Base-by-base conservation (phyloP, 179 eudicot genomes). In the Sideroxylon spinosum region DNA sequence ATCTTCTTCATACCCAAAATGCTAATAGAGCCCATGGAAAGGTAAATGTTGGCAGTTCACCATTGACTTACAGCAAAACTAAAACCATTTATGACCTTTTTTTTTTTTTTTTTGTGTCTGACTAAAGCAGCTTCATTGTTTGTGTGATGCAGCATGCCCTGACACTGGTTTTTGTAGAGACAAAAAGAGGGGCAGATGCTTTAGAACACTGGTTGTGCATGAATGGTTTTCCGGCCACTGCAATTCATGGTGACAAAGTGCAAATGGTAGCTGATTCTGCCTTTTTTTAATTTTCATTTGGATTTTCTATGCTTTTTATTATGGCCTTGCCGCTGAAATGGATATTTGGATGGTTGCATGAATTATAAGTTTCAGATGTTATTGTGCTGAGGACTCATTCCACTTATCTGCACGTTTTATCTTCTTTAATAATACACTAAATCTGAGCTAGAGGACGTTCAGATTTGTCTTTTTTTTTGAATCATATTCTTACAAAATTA, bases 171-270 rank as follows among this genome's bases (percentile, higher is more conserved):
- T 93, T 93, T 76, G 94, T 86, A 49, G 96, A 93, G 87, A 93
- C 97, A 10, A 93, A 93, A 83, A 89, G 86, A 80, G 91, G 91
- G 49, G 97, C 91, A 14, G 96, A 93, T 86, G 77, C 81, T 28
- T 78, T 93, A 7, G 91, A 89, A 61, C 66, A 68, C 32, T 93
- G 90, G 96, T 22, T 93, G 78, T 82, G 82, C 52, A 78, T 64
- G 60, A 91, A 84, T 78, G 96, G 97, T 68, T 89, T 90, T 67
- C 91, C 91, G 17, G 89, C 97, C 29, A 84, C 84, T 22, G 93
- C 96, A 32, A 93, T 93, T 55, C 97, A 93, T 81, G 97, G 97
- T 65, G 96, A 90, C 88, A 93, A 91, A 91, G 89, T 89, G 79
- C 97, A 93, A 78, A 73, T 82, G 89, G 97, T 46, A 80, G 91